These are phyloP conservation scores for Medicago ruthenica DNA, from an alignment of 306 rosid genomes.

Conservation along the genomic window DNA sequence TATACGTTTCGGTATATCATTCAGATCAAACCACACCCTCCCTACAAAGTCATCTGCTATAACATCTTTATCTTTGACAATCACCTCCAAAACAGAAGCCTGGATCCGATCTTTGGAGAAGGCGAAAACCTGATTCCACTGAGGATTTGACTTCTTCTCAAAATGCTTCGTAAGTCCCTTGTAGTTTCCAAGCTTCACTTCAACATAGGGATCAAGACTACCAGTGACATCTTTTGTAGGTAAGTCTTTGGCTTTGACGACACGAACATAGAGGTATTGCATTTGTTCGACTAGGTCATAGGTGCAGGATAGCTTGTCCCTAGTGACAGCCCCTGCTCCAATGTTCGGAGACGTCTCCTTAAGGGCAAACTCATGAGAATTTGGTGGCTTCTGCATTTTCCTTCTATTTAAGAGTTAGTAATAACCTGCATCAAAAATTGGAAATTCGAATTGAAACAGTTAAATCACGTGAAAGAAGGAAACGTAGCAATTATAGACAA, in stretches of 20 bases:
- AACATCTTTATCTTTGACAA: slow-evolving; percentile 83
- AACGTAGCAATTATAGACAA: not conserved
- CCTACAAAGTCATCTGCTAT: slow-evolving; percentile 82
- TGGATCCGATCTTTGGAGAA: slow-evolving; percentile 86
- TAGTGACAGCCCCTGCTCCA: slow-evolving; percentile 63
- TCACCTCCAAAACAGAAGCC: slow-evolving; percentile 80
- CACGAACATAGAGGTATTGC: slow-evolving; percentile 85
- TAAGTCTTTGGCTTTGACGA: slow-evolving; percentile 86
- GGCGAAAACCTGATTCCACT: slow-evolving; percentile 84
- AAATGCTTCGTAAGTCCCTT: slow-evolving; percentile 78
- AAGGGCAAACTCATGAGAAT: slow-evolving; percentile 71
- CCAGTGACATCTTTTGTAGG: slow-evolving; percentile 86
- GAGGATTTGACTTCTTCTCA: slow-evolving; percentile 83
- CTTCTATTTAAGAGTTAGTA: slow-evolving; percentile 18
- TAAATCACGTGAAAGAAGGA: not conserved
- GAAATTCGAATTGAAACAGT: not conserved
- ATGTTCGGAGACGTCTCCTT: slow-evolving; percentile 90
- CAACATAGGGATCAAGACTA: slow-evolving; percentile 89
- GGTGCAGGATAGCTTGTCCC: slow-evolving; percentile 82
- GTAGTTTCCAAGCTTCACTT: slow-evolving; percentile 89
- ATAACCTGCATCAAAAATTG: slow-evolving; percentile 23
- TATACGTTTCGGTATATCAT: slow-evolving; percentile 75
- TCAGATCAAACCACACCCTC: slow-evolving; percentile 67
- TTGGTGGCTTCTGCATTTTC: slow-evolving; percentile 74
- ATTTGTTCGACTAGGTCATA: slow-evolving; percentile 95